These are phyloP conservation scores for Hymenochaete sp. DNA, from an alignment of 1,284 basidiomycete species.

Conservation along the genomic window DNA sequence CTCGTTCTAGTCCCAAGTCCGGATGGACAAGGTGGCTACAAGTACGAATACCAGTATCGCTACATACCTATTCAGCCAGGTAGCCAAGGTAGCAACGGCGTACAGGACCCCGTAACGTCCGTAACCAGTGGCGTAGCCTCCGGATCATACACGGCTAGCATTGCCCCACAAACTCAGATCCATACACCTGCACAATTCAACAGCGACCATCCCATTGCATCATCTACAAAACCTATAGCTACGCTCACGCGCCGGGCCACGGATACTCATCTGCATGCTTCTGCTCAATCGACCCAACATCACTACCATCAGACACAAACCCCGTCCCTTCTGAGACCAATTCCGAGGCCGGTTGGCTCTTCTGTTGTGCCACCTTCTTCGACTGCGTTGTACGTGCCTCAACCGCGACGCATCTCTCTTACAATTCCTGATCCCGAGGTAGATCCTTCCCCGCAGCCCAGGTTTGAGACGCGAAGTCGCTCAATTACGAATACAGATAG, in stretches of 20 bases:
- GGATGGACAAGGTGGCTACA: constrained; percentile 6
- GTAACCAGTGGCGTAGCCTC: neutral
- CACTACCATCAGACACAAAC: too few relatives aligned
- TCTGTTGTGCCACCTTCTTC: neutral
- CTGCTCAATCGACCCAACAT: constrained; percentile 6
- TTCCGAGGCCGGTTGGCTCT: too few relatives aligned
- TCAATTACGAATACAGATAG: too few relatives aligned
- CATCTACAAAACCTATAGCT: neutral
- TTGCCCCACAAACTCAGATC: neutral
- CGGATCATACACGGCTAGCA: too few relatives aligned
- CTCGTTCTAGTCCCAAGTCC: constrained; percentile 14
- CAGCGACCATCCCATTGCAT: neutral
- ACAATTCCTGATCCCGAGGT: constrained; percentile 11
- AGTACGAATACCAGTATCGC: constrained; percentile 9
- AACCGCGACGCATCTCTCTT: constrained; percentile 14
- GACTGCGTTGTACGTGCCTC: constrained; percentile 10
- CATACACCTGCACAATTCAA: neutral
- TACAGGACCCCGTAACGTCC: constrained; percentile 3
- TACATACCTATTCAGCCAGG: constrained; percentile 6
- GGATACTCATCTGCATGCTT: constrained; percentile 1
- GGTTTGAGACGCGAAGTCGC: neutral
- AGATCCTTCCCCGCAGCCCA: constrained; percentile 6
- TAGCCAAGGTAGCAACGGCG: neutral
- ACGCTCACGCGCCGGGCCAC: constrained; percentile 6
- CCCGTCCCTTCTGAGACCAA: too few relatives aligned